Base-by-base conservation (phyloP, 352 stramenopile genomes). In the Globisporangium megalacanthum region DNA sequence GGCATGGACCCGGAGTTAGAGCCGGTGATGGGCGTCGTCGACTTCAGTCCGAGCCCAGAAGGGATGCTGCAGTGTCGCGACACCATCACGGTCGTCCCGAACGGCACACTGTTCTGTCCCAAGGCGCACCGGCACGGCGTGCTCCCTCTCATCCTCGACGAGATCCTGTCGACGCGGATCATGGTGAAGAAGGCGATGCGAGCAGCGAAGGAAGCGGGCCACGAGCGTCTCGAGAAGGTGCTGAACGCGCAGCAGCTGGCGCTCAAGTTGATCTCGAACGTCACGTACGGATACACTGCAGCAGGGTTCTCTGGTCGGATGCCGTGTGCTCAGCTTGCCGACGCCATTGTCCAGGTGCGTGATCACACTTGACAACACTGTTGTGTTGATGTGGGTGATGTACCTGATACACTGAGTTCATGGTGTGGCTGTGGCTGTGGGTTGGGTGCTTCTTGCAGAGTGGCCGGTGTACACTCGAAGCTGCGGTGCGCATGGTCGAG, bases 201-300 rank as follows among this genome's bases (percentile, higher is more conserved):
- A 60, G 58, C 62, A 15, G 83, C 96, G 39, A 97, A 96, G 19
- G 61, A 95, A 50, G 72, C 66, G 20, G 73, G 76, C 9, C 75
- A 94, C 17, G 58, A 72, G 5, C 70, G 76, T 6, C 64, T 92
- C 19, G 71, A 75, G 37, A 88, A 90, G 45, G 69, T 93, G 6
- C 61, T 94, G 10, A 79, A 95, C 49, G 86, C 86, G 19, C 77
- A 84, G 5, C 83, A 95, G 58, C 69, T 99, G 14, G 97, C 97
- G 22, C 75, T 99, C 15, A 99, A 99, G 73, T 96, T 99, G 83
- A 95, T 99, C 48, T 94, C 97, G 5, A 99, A 99, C 73, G 97
- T 99, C 29, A 99, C 96, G 15, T 99, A 99, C 70, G 96, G 93
- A 6, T 99, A 99, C 78, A 99, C 97, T 6, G 95, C 93, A 2